These are phyloP conservation scores for Sungouiozyma ichnusensis DNA, from an alignment of 805 yeast species.

Conservation along the genomic window DNA sequence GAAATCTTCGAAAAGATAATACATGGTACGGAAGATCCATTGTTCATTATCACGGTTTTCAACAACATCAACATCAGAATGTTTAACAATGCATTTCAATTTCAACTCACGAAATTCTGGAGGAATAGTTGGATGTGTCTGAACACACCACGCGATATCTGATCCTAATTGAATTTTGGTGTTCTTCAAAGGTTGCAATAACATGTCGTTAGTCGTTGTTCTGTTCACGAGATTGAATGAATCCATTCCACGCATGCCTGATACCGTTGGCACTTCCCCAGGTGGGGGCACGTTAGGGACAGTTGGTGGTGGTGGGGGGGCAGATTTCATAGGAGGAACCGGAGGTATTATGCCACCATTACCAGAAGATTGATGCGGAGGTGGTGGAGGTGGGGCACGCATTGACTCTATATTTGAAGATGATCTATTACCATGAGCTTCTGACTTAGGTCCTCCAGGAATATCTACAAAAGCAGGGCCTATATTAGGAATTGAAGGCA, in stretches of 20 bases:
- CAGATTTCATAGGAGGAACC: slow-evolving; percentile 2
- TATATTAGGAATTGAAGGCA: background rate
- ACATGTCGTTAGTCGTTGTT: slow-evolving; percentile 10
- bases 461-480: background rate
- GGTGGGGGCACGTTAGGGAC: slow-evolving; percentile 5
- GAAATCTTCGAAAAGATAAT: slow-evolving; percentile 62
- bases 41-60: slow-evolving; percentile 46
- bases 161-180: slow-evolving; percentile 23
- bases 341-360: slow-evolving; percentile 2
- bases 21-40: slow-evolving; percentile 48
- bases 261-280: slow-evolving; percentile 6
- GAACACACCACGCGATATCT: slow-evolving; percentile 57
- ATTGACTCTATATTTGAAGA: background rate
- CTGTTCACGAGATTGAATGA: slow-evolving; percentile 7
- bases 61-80: slow-evolving; percentile 43
- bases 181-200: slow-evolving; percentile 3
- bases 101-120: slow-evolving; percentile 5
- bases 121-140: slow-evolving; percentile 43
- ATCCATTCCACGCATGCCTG: slow-evolving; percentile 4
- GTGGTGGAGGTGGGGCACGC: slow-evolving; percentile 4
- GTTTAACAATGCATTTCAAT: slow-evolving; percentile 41
- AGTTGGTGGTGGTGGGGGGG: slow-evolving; percentile 3
- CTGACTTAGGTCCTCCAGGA: background rate
- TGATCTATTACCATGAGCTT: background rate
- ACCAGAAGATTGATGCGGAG: slow-evolving; percentile 19